phyloP scores from a whole-genome alignment of 208 protist species.

The Porcisia hertigi region DNA sequence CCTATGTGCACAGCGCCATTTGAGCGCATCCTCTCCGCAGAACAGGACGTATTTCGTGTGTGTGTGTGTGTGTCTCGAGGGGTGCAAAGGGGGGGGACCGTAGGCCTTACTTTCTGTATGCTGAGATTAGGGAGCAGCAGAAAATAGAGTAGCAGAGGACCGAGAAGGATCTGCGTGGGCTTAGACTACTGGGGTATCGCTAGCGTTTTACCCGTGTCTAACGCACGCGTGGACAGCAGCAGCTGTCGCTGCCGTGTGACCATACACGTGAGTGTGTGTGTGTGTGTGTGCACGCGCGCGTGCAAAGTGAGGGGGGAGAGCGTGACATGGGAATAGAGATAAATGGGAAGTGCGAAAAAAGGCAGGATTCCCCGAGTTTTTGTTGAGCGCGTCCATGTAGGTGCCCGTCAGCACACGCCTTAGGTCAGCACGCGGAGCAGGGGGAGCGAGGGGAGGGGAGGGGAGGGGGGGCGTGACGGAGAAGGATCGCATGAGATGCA shows the following conservation, averaged over 20 bases:
- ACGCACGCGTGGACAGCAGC: neutral
- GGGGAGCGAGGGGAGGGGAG: neutral
- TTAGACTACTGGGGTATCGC: neutral
- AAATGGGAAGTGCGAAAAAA: too few species aligned
- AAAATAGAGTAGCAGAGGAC: neutral
- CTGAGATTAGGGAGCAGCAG: neutral
- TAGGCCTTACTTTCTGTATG: neutral
- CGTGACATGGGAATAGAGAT: too few species aligned
- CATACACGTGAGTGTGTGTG: neutral
- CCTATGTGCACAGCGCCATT: constrained; percentile 81
- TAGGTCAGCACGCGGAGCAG: too few species aligned
- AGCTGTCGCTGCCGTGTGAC: neutral
- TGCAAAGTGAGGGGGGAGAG: too few species aligned
- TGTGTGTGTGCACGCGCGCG: neutral
- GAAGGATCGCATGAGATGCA: neutral
- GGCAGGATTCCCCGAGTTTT: too few species aligned
- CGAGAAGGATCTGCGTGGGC: neutral
- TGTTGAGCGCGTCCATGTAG: too few species aligned
- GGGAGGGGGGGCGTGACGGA: neutral
- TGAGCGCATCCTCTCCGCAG: constrained; percentile 57
- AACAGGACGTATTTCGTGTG: neutral
- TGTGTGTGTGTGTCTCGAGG: neutral
- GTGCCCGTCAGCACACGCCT: too few species aligned
- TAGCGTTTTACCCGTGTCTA: neutral
- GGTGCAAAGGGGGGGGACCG: neutral